phyloP scores from a whole-genome alignment of 371 early-diverging fungal genomes.

The Conidiobolus coronatus region DNA sequence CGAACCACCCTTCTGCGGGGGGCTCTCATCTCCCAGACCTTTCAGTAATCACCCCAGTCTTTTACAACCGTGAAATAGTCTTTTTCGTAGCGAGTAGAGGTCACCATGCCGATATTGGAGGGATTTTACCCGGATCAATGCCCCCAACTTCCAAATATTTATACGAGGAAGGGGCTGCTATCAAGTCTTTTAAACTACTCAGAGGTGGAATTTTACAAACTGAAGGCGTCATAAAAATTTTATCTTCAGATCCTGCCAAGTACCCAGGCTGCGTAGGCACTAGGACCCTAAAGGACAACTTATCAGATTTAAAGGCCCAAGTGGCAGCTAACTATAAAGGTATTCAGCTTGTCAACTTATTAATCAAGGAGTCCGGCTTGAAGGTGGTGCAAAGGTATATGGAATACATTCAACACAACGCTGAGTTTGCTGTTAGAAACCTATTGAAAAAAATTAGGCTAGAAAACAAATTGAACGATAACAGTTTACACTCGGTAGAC shows the following conservation, averaged over 20 bases:
- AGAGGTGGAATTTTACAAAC: conserved; percentile 51
- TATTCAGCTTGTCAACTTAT: conserved; percentile 47
- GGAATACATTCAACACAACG: conserved; percentile 62
- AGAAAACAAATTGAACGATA: conserved; percentile 2
- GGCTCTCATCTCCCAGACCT: conserved; percentile 92
- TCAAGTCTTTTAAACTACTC: conserved; percentile 75
- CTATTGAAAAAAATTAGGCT: conserved; percentile 33
- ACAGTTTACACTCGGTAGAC: conserved; percentile 39
- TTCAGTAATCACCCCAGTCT: conserved; percentile 93
- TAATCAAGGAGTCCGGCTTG: conserved; percentile 66
- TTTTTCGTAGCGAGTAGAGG: conserved; percentile 91
- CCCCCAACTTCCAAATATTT: conserved; percentile 70
- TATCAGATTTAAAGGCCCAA: conserved; percentile 84
- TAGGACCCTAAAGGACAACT: conserved; percentile 56
- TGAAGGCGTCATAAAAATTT: conserved; percentile 36
- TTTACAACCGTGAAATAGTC: conserved; percentile 46
- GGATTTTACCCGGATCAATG: conserved; percentile 55
- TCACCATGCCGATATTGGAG: conserved; percentile 95
- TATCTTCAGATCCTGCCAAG: conserved; percentile 59
- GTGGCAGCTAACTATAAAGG: conserved; percentile 93
- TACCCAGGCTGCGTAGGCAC: conserved; percentile 76
- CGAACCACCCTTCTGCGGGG: conserved; percentile 91
- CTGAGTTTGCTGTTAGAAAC: conserved; percentile 60
- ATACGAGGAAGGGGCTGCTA: conserved; percentile 84
- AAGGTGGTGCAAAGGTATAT: conserved; percentile 86